Evolutionary conservation across 2,329 filamentous ascomycete species (phyloP), one percentile per base, ranked within the genome.

Genomic region (Phaeosphaeria sp.): DNA sequence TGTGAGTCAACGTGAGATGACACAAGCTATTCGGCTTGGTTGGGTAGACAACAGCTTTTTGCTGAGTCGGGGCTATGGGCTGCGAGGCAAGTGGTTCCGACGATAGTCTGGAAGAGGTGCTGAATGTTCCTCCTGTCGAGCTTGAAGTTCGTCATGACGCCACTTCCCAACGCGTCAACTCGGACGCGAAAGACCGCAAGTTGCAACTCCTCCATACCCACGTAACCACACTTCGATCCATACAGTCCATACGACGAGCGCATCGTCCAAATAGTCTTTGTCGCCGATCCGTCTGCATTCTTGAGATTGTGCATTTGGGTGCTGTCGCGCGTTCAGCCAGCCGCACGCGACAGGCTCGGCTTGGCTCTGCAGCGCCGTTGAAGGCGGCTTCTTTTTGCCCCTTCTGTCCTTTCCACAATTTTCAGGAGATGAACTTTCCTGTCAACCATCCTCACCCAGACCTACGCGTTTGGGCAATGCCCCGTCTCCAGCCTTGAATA

Each of bases 1-100:
- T 20, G 55, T 60, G 60, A 61, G 52, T 63, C 60, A 61, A 49
- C 43, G 39, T 30, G 22, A 53, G 48, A 42, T 7, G 30, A 46
- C 17, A 41, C 15, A n/a, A n/a, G n/a, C n/a, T n/a, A n/a, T n/a
- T n/a, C n/a, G n/a, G n/a, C n/a, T n/a, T n/a, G n/a, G n/a, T n/a
- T n/a, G n/a, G n/a, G n/a, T n/a, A n/a, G n/a, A n/a, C n/a, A n/a
- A n/a, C n/a, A n/a, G n/a, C n/a, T n/a, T n/a, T n/a, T 3, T 36
- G 6, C 15, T 25, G 44, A 46, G 44, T 46, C 44, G 27, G 13
- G 21, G 22, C 10, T 9, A 27, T n/a, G 17, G 25, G 20, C 18
- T 17, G 11, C 25, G n/a, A 18, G n/a, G 20, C 7, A 25, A 23
- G 15, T 41, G 47, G 15, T 22, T 39, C n/a, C 7, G 9, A 21